These are phyloP conservation scores for Fusarium neocosmosporiellum DNA, from an alignment of 2,329 filamentous ascomycete species.

Conservation along the genomic window DNA sequence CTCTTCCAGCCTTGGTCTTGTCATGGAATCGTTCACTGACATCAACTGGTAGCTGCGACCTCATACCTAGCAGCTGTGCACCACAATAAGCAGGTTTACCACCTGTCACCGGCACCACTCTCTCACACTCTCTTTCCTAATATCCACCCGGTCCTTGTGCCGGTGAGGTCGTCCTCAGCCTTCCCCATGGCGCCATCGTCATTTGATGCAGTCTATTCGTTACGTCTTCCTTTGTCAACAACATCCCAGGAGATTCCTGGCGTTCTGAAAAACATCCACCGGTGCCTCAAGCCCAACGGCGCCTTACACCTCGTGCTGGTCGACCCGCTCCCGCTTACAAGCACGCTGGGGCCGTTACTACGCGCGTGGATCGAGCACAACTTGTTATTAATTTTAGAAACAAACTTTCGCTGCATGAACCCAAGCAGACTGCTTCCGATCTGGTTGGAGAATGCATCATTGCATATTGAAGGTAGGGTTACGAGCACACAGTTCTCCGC, in stretches of 20 bases:
- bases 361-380: slow-evolving; percentile 71
- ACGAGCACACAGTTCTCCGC: slow-evolving; percentile 60
- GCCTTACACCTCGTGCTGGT: slow-evolving; percentile 69
- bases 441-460: slow-evolving; percentile 67
- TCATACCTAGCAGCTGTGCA: slow-evolving; percentile 28
- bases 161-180: slow-evolving; percentile 50
- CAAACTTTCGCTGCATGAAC: slow-evolving; percentile 67
- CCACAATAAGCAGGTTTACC: slow-evolving; percentile 25
- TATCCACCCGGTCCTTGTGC: slow-evolving; percentile 53
- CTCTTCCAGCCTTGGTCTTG: fast-evolving
- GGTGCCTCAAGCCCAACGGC: slow-evolving; percentile 66
- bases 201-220: slow-evolving; percentile 63
- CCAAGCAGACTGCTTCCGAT: slow-evolving; percentile 67
- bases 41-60: slow-evolving; percentile 5
- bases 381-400: slow-evolving; percentile 68
- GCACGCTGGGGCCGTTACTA: slow-evolving; percentile 66
- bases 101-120: slow-evolving; percentile 27
- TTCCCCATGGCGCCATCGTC: slow-evolving; percentile 54
- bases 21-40: not conserved
- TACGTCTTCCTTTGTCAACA: slow-evolving; percentile 67
- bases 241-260: slow-evolving; percentile 66
- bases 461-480: slow-evolving; percentile 57
- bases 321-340: slow-evolving; percentile 67
- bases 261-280: slow-evolving; percentile 67
- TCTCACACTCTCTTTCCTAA: slow-evolving; percentile 52